A percentile compares a stretch with the other conserved stretches of the same genome.
Evolutionary conservation across 2,329 filamentous ascomycete species (phyloP).

Genomic region (Fusarium camptoceras): DNA sequence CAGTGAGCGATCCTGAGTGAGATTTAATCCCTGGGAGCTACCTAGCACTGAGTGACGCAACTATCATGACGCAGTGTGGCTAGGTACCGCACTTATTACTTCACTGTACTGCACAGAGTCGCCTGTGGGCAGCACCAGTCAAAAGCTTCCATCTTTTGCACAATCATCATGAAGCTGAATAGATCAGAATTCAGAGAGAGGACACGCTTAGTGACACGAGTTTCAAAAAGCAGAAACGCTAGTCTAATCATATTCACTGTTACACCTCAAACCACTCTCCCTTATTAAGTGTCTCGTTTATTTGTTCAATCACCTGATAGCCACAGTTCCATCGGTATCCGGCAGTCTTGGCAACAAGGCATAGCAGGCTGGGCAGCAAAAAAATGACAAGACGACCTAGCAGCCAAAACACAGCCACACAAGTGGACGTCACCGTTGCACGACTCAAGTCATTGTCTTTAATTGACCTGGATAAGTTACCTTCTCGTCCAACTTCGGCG

Average conservation of each 20-base stretch:
- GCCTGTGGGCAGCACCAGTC: neutral
- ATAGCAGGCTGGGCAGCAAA: conserved; percentile 36
- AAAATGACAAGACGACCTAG: conserved; percentile 18
- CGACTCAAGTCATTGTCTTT: conserved; percentile 31
- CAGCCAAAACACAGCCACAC: conserved; percentile 44
- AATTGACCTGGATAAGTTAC: conserved; percentile 42
- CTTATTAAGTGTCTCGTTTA: conserved; percentile 3
- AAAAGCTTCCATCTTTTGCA: neutral
- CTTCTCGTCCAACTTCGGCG: conserved; percentile 44
- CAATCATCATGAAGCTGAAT: neutral
- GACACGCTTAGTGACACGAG: neutral
- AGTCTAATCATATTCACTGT: neutral
- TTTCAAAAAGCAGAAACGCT: neutral
- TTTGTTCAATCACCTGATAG: conserved; percentile 24
- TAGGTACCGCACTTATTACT: neutral
- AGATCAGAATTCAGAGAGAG: neutral
- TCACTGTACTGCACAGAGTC: neutral
- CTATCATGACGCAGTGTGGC: conserved; percentile 31
- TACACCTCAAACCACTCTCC: neutral
- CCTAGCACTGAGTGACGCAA: conserved; percentile 36
- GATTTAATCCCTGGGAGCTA: conserved; percentile 28
- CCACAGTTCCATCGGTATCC: conserved; percentile 31
- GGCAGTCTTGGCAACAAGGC: conserved; percentile 29
- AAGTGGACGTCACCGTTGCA: conserved; percentile 51
- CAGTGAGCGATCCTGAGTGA: conserved; percentile 12